Evolutionary conservation across 2,329 filamentous ascomycete genomes (phyloP).

Genomic region (Alternaria infectoria): DNA sequence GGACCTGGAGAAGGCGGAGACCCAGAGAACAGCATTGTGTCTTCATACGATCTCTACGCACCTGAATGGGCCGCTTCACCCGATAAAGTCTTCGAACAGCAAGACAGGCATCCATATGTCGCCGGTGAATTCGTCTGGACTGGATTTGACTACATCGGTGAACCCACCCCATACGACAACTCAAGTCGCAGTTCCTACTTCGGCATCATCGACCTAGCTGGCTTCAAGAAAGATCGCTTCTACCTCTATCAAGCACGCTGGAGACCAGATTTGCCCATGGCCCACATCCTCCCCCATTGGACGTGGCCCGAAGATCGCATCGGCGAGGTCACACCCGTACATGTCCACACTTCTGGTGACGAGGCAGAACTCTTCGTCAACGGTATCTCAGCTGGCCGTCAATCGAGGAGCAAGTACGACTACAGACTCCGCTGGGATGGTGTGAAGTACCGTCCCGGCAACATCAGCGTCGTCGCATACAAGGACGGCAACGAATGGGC

Average conservation of each 20-base stretch:
- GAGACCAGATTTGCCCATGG: conserved; percentile 56
- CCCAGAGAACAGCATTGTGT: conserved; percentile 48
- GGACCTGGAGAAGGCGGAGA: conserved; percentile 47
- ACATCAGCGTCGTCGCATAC: conserved; percentile 57
- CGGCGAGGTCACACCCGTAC: conserved; percentile 59
- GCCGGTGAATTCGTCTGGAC: conserved; percentile 63
- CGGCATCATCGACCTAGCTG: conserved; percentile 64
- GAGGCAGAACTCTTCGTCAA: conserved; percentile 64
- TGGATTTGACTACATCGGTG: conserved; percentile 59
- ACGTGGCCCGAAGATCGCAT: conserved; percentile 56
- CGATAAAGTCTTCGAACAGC: conserved; percentile 60
- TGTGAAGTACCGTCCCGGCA: conserved; percentile 57
- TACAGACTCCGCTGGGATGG: conserved; percentile 63
- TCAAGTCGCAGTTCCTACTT: conserved; percentile 60
- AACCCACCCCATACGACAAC: conserved; percentile 59
- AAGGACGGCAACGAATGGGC: conserved; percentile 59
- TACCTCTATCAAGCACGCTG: conserved; percentile 63
- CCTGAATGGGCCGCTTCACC: conserved; percentile 56
- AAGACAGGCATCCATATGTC: conserved; percentile 58
- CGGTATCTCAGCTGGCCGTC: conserved; percentile 53
- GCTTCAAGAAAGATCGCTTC: conserved; percentile 64
- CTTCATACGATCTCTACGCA: conserved; percentile 61
- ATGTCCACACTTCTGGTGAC: conserved; percentile 60
- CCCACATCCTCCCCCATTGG: conserved; percentile 64
- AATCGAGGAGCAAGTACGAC: conserved; percentile 42